A percentile compares a stretch with the other conserved stretches of the same genome.
phyloP scores from a whole-genome alignment of 2,329 filamentous ascomycete species.

The Cordyceps pruinosa region DNA sequence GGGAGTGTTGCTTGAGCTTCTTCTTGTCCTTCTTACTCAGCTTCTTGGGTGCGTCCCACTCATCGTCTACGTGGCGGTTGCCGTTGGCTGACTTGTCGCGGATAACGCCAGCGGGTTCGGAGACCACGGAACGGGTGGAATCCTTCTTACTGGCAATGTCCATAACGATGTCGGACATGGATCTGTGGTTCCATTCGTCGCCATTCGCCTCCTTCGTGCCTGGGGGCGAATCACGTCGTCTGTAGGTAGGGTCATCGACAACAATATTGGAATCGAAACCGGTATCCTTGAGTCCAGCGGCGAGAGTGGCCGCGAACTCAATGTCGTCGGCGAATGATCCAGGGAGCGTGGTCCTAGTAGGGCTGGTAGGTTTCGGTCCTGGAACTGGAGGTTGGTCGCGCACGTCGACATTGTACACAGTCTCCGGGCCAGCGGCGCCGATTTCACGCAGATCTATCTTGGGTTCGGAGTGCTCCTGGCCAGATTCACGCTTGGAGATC shows the following conservation, averaged over 20 bases:
- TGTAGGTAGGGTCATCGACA: conserved; percentile 57
- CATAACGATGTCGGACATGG: conserved; percentile 42
- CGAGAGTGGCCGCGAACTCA: conserved; percentile 62
- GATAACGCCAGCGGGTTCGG: conserved; percentile 38
- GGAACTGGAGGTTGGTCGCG: conserved; percentile 42
- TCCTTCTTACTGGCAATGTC: conserved; percentile 34
- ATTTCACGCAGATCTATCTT: conserved; percentile 16
- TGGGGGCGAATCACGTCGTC: conserved; percentile 56
- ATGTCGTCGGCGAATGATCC: conserved; percentile 61
- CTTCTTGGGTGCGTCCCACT: conserved; percentile 23
- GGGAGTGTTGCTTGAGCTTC: conserved; percentile 33
- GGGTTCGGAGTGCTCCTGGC: conserved; percentile 15
- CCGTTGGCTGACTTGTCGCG: conserved; percentile 31
- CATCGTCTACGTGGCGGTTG: conserved; percentile 18
- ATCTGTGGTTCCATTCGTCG: conserved; percentile 38
- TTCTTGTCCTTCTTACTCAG: conserved; percentile 44
- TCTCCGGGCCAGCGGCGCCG: conserved; percentile 16
- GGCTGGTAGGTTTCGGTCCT: conserved; percentile 50
- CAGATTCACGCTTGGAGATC: conserved; percentile 15
- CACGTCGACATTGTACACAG: conserved; percentile 30
- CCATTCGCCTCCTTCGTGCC: conserved; percentile 44
- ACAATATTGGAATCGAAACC: conserved; percentile 67
- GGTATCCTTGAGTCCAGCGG: conserved; percentile 60
- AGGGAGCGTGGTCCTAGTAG: conserved; percentile 48
- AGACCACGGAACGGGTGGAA: conserved; percentile 17